A percentile compares a stretch with the other conserved stretches of the same genome.
Evolutionary conservation across 2,329 filamentous ascomycete species (phyloP).

Genomic region (Neocucurbitaria cava): DNA sequence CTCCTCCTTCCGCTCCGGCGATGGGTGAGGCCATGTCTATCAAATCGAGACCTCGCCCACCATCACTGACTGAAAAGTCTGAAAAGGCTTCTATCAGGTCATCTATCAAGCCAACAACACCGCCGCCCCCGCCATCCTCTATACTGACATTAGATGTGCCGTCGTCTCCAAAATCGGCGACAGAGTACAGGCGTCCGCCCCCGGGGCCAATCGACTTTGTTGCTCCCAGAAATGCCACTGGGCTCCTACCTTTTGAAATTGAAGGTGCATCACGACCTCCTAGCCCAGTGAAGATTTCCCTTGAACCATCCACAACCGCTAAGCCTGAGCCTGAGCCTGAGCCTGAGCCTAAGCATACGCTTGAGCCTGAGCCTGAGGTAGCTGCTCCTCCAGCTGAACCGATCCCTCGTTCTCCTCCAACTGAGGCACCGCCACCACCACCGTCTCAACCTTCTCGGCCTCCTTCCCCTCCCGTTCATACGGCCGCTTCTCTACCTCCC

Average conservation of each 20-base stretch:
- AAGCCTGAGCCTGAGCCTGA: background rate
- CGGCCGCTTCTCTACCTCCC: background rate
- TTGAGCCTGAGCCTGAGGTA: background rate
- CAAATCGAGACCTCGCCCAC: conserved; percentile 20
- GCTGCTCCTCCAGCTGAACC: background rate
- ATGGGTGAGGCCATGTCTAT: conserved; percentile 21
- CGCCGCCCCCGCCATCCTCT: conserved; percentile 28
- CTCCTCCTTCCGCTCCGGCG: conserved; percentile 20
- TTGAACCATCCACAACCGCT: background rate
- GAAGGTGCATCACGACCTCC: conserved; percentile 23
- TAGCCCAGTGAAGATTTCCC: conserved; percentile 18
- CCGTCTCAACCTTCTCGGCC: background rate
- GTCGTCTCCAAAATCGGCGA: conserved; percentile 14
- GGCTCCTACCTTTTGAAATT: conserved; percentile 28
- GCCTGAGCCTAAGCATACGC: too few relatives aligned
- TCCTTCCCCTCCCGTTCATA: too few relatives aligned
- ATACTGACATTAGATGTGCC: conserved; percentile 21
- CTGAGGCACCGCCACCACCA: background rate
- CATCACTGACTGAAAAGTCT: conserved; percentile 22
- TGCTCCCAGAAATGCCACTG: conserved; percentile 33
- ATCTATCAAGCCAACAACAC: conserved; percentile 20
- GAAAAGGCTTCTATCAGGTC: conserved; percentile 18
- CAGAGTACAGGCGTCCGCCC: conserved; percentile 36
- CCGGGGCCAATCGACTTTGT: conserved; percentile 37
- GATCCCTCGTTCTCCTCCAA: background rate